Conservation (phyloP, 176 grass and related monocot species). For the Luzula sylvatica region DNA sequence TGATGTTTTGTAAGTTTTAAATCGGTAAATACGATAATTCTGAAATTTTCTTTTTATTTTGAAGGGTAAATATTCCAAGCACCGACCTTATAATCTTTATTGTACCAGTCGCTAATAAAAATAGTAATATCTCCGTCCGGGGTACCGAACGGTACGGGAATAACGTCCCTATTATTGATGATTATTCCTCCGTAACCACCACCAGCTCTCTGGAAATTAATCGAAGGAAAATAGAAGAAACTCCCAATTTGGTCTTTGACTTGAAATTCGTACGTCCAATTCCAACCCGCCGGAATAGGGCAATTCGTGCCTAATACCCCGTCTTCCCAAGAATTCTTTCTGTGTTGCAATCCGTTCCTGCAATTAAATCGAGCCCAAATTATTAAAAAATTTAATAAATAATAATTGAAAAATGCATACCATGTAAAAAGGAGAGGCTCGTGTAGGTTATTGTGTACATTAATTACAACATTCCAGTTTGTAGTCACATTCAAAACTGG, state of each 20-base stretch:
- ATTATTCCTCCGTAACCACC: constrained; percentile 64
- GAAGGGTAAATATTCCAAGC: background rate
- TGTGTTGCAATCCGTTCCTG: constrained; percentile 75
- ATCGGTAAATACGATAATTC: too few relatives aligned
- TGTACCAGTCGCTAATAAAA: constrained; percentile 72
- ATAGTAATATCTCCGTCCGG: constrained; percentile 82
- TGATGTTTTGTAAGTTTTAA: too few relatives aligned
- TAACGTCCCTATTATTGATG: constrained; percentile 79
- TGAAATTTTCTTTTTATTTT: too few relatives aligned
- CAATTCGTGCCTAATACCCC: constrained; percentile 82
- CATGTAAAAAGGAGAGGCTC: constrained; percentile 93
- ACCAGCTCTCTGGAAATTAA: constrained; percentile 39
- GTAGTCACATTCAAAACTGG: constrained; percentile 75
- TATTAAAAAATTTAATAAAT: background rate
- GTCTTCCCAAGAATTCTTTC: constrained; percentile 73
- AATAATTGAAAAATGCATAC: constrained; percentile 12
- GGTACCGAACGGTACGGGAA: constrained; percentile 65
- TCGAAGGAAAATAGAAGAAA: constrained; percentile 66
- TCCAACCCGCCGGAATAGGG: constrained; percentile 69
- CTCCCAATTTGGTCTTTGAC: constrained; percentile 81
- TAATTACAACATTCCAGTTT: constrained; percentile 89
- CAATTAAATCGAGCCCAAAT: background rate
- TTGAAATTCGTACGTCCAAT: constrained; percentile 90
- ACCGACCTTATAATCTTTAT: constrained; percentile 35
- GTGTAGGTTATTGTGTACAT: constrained; percentile 71